A percentile compares a stretch with the other conserved stretches of the same genome.
Conservation (phyloP, 805 yeast species). For the Wickerhamiella azymoides region DNA sequence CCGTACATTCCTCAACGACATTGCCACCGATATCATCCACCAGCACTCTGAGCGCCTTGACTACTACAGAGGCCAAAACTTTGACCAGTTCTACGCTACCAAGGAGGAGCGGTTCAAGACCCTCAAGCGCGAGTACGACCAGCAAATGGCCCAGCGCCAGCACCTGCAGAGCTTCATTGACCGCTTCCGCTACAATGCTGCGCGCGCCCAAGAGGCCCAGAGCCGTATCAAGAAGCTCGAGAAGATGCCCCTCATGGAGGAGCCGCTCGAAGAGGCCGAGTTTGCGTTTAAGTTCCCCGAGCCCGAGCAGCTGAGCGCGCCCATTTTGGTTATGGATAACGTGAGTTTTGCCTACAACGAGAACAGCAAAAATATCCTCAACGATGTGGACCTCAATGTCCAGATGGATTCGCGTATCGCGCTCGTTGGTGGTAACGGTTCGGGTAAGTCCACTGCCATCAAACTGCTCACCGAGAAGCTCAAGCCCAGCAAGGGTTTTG, state of each 20-base stretch:
- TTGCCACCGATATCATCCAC: slow-evolving; percentile 94
- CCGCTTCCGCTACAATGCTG: slow-evolving; percentile 94
- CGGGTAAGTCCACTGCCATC: slow-evolving; percentile 93
- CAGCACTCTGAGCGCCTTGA: slow-evolving; percentile 96
- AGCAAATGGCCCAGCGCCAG: slow-evolving; percentile 88
- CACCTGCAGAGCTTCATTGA: slow-evolving; percentile 92
- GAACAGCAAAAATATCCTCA: slow-evolving; percentile 36
- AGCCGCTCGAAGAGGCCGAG: slow-evolving; percentile 84
- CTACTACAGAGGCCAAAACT: slow-evolving; percentile 80
- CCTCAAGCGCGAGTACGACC: slow-evolving; percentile 89
- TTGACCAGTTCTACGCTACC: slow-evolving; percentile 83
- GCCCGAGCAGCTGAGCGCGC: slow-evolving; percentile 85
- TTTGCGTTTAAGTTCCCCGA: slow-evolving; percentile 88
- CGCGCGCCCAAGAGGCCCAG: slow-evolving; percentile 94
- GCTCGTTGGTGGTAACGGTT: slow-evolving; percentile 96
- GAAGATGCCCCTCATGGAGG: slow-evolving; percentile 80
- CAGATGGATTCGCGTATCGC: slow-evolving; percentile 94
- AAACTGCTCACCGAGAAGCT: slow-evolving; percentile 71
- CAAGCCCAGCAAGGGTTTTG: slow-evolving; percentile 62
- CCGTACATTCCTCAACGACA: slow-evolving; percentile 91
- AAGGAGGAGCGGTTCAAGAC: slow-evolving; percentile 90
- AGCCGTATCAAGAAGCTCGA: slow-evolving; percentile 94
- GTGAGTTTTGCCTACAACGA: slow-evolving; percentile 78
- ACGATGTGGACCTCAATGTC: slow-evolving; percentile 74
- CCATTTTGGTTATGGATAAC: slow-evolving; percentile 74